phyloP scores from a whole-genome alignment of 2,329 filamentous ascomycete species.

The Calonectria naviculata region DNA sequence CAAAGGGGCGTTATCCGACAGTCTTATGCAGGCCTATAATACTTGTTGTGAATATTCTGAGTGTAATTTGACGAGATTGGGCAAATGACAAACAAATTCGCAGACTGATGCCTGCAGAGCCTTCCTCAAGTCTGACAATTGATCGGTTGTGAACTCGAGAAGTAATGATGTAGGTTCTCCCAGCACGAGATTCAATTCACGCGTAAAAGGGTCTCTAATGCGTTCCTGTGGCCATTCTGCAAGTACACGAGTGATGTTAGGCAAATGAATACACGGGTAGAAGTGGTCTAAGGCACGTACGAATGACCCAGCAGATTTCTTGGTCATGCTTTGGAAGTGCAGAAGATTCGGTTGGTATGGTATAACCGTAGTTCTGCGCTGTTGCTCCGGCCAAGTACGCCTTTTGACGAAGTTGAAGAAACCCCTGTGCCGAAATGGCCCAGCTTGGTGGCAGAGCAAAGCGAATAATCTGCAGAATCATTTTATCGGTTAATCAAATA shows the following conservation, averaged over 20 bases:
- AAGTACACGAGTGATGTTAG: not conserved
- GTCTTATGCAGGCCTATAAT: slow-evolving; percentile 20
- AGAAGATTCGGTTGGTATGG: not conserved
- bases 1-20: slow-evolving; percentile 23
- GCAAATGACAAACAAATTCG: slow-evolving; percentile 27
- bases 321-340: slow-evolving; percentile 25
- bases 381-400: slow-evolving; percentile 23
- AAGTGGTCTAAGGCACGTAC: slow-evolving; percentile 4
- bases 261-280: too few relatives aligned
- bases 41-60: not conserved
- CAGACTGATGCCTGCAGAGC: slow-evolving; percentile 29
- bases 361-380: slow-evolving; percentile 32
- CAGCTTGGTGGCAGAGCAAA: slow-evolving; percentile 22
- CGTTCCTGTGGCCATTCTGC: slow-evolving; percentile 21
- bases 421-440: slow-evolving; percentile 24
- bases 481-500: not conserved
- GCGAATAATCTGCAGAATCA: slow-evolving; percentile 32
- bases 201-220: not conserved
- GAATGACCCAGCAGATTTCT: slow-evolving; percentile 33
- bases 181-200: not conserved
- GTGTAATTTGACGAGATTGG: not conserved
- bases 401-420: slow-evolving; percentile 21
- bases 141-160: not conserved
- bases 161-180: slow-evolving; percentile 8
- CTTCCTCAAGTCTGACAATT: slow-evolving; percentile 6